phyloP scores from a whole-genome alignment of 768 basidiomycete genomes.

The Sarcodon sp. region DNA sequence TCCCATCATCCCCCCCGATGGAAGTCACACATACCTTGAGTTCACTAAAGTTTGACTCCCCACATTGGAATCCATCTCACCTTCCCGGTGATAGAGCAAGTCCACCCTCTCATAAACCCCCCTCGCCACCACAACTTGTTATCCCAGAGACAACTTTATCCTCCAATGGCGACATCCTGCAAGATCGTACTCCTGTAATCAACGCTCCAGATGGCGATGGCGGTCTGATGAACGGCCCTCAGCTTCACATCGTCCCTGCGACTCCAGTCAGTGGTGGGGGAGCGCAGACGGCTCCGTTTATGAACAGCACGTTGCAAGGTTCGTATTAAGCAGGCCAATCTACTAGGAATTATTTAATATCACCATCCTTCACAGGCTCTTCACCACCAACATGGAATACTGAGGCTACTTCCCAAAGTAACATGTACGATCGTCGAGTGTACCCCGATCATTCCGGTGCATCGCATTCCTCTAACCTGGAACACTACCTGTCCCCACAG shows the following conservation, averaged over 20 bases:
- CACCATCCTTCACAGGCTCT: constrained; percentile 8
- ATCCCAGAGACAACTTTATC: constrained; percentile 40
- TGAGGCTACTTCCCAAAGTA: background rate
- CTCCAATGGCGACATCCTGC: constrained; percentile 11
- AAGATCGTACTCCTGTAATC: constrained; percentile 33
- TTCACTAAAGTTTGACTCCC: constrained; percentile 52
- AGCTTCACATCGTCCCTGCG: constrained; percentile 71
- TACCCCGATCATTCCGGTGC: background rate
- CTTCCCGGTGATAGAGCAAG: constrained; percentile 29
- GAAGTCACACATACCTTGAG: constrained; percentile 45
- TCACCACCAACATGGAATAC: constrained; percentile 7
- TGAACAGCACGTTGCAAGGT: constrained; percentile 39
- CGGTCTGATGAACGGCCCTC: constrained; percentile 36
- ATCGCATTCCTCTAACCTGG: background rate
- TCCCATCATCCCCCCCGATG: constrained; percentile 40
- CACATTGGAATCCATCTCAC: constrained; percentile 35
- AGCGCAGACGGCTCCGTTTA: constrained; percentile 36
- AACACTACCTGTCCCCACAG: constrained; percentile 19
- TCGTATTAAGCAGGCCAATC: constrained; percentile 13
- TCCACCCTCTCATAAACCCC: constrained; percentile 35
- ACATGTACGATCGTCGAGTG: background rate
- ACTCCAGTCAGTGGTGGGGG: constrained; percentile 62
- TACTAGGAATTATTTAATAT: background rate
- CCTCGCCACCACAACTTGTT: constrained; percentile 47
- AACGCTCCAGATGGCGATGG: constrained; percentile 51